These are phyloP conservation scores for Selaginella tamariscina DNA, from an alignment of 75 land plant genomes.

Conservation along the genomic window DNA sequence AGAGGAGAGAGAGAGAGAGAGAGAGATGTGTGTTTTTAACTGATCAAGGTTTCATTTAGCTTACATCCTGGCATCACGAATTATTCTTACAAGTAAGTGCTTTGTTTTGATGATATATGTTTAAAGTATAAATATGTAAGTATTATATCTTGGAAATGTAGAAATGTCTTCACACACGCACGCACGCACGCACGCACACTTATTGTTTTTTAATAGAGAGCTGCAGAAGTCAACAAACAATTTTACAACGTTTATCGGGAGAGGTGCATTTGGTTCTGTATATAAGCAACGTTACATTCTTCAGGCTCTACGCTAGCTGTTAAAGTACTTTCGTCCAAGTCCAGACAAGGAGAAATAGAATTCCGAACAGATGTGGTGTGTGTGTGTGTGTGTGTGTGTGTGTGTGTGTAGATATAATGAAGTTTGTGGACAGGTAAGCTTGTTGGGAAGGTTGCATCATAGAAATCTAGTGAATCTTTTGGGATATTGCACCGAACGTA, in stretches of 20 bases:
- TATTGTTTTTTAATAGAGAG: constrained; percentile 35
- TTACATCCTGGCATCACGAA: neutral
- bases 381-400: neutral
- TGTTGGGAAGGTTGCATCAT: neutral
- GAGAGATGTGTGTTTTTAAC: too few relatives aligned
- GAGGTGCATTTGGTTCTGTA: constrained; percentile 81
- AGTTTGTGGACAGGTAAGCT: neutral
- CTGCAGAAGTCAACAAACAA: constrained; percentile 64
- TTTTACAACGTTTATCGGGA: constrained; percentile 63
- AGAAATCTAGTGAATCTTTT: neutral
- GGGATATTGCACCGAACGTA: neutral
- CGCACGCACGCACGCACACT: neutral
- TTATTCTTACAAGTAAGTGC: neutral
- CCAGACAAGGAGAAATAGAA: constrained; percentile 72
- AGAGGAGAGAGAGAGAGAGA: too few relatives aligned
- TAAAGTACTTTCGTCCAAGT: constrained; percentile 57
- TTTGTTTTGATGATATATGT: neutral
- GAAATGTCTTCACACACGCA: too few relatives aligned
- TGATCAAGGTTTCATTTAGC: too few relatives aligned
- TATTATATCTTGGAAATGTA: neutral
- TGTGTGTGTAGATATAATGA: neutral
- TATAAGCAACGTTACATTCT: constrained; percentile 55
- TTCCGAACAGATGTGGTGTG: constrained; percentile 57
- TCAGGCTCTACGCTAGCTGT: constrained; percentile 74
- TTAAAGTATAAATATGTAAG: too few relatives aligned